phyloP scores from a whole-genome alignment of 1,284 basidiomycete genomes.

The Anthracocystis walkeri region DNA sequence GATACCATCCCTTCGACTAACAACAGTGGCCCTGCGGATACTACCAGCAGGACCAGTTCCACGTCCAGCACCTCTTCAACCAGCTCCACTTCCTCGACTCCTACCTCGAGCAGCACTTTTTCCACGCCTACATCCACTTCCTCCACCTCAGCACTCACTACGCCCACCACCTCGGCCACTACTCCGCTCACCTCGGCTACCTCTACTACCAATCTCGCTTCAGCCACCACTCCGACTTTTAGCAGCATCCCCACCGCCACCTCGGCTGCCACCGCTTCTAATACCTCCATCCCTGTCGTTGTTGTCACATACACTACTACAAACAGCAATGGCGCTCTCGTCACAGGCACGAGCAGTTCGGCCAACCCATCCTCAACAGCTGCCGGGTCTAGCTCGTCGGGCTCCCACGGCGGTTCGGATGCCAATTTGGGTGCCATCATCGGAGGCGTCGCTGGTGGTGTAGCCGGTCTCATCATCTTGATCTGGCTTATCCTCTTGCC shows the following conservation, averaged over 20 bases:
- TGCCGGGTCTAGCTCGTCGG: slow-evolving; percentile 5
- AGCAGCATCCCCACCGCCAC: slow-evolving; percentile 15
- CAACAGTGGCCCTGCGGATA: slow-evolving; percentile 1
- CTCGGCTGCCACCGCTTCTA: slow-evolving; percentile 5
- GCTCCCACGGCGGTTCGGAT: slow-evolving; percentile 24
- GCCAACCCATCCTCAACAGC: slow-evolving; percentile 20
- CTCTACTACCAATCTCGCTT: slow-evolving; percentile 12
- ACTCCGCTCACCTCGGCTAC: slow-evolving; percentile 20
- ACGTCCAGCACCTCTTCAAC: slow-evolving; percentile 4
- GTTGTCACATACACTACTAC: slow-evolving; percentile 43
- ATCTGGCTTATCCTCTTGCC: slow-evolving; percentile 57
- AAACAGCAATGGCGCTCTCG: slow-evolving; percentile 20
- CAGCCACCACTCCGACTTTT: slow-evolving; percentile 17
- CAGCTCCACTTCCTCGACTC: slow-evolving; percentile 7
- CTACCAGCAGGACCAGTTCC: slow-evolving; percentile 3
- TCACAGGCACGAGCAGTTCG: slow-evolving; percentile 37
- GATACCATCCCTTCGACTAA: not conserved
- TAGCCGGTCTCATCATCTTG: slow-evolving; percentile 52
- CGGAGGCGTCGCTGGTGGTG: slow-evolving; percentile 57
- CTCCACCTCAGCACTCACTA: slow-evolving; percentile 10
- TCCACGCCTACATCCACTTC: slow-evolving; percentile 22
- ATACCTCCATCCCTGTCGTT: slow-evolving; percentile 35
- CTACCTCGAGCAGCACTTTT: slow-evolving; percentile 20
- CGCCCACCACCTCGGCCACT: slow-evolving; percentile 16
- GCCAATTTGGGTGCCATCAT: slow-evolving; percentile 58